phyloP scores from a whole-genome alignment of 2,329 filamentous ascomycete species.

The Clonostachys solani region DNA sequence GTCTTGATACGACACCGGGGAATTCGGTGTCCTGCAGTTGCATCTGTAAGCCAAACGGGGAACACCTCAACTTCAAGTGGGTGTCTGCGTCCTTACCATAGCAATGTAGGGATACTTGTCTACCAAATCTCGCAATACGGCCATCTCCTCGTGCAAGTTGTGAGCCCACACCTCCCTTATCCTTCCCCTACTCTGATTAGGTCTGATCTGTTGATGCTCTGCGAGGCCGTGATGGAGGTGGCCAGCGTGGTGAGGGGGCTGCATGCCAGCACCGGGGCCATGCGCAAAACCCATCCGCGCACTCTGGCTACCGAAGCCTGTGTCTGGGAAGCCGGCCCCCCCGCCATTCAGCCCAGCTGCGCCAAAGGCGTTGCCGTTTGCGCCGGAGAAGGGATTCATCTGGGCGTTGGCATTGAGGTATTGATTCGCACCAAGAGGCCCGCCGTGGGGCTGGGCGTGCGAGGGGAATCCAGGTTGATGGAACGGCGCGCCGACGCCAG shows the following conservation, averaged over 20 bases:
- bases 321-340: slow-evolving; percentile 56
- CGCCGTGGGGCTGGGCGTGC: slow-evolving; percentile 44
- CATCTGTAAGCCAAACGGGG: too few species aligned
- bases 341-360: slow-evolving; percentile 52
- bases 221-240: slow-evolving; percentile 34
- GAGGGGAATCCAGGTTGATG: slow-evolving; percentile 47
- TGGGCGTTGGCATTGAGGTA: slow-evolving; percentile 68
- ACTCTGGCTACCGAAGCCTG: slow-evolving; percentile 80
- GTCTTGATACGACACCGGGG: slow-evolving; percentile 92
- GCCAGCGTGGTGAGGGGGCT: slow-evolving; percentile 52
- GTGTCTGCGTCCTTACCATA: slow-evolving; percentile 64
- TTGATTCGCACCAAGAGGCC: slow-evolving; percentile 59
- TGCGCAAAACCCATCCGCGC: slow-evolving; percentile 81
- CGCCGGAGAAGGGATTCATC: slow-evolving; percentile 60
- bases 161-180: slow-evolving; percentile 97
- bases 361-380: slow-evolving; percentile 51
- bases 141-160: slow-evolving; percentile 90
- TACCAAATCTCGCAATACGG: slow-evolving; percentile 72
- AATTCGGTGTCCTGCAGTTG: slow-evolving; percentile 84
- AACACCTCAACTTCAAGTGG: not conserved
- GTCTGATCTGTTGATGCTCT: slow-evolving; percentile 32
- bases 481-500: slow-evolving; percentile 30
- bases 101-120: slow-evolving; percentile 94
- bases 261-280: slow-evolving; percentile 48
- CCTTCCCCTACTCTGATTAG: slow-evolving; percentile 59